A percentile compares a stretch with the other conserved stretches of the same genome.
Evolutionary conservation across 345 rosid species (phyloP).

Genomic region (Eucalyptus leucophloia): DNA sequence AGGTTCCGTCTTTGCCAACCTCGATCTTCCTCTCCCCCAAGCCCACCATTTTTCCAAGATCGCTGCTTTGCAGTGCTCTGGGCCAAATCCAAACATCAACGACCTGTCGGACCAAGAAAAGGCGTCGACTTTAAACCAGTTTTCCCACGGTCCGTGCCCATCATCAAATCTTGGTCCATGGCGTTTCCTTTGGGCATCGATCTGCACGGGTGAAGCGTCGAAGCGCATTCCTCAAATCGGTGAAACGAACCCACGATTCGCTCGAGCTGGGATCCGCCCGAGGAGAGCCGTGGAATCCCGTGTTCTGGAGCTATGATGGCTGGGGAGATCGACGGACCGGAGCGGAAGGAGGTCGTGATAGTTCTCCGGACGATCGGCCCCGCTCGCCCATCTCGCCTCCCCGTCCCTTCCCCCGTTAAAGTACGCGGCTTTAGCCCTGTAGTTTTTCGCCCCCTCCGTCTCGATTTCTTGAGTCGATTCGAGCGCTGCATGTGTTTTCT

Average conservation of each 20-base stretch:
- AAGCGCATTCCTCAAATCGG: not conserved
- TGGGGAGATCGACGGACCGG: constrained; percentile 5
- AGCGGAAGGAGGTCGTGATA: constrained; percentile 28
- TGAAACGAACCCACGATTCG: not conserved
- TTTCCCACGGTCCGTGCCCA: not conserved
- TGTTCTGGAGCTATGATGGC: not conserved
- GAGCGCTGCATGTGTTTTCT: not conserved
- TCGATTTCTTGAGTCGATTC: not conserved
- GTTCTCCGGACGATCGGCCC: constrained; percentile 68
- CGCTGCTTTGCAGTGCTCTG: not conserved
- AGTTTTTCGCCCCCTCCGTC: not conserved
- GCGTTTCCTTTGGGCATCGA: not conserved
- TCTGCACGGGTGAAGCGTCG: not conserved
- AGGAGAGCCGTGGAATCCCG: not conserved
- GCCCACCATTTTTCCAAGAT: not conserved
- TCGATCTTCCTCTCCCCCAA: not conserved
- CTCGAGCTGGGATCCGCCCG: not conserved
- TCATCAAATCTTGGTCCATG: not conserved
- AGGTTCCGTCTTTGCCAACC: not conserved
- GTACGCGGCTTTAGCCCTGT: constrained; percentile 3
- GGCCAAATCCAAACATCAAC: not conserved
- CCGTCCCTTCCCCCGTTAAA: constrained; percentile 41
- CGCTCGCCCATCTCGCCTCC: constrained; percentile 52
- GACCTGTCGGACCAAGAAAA: not conserved
- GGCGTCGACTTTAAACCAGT: not conserved